These are phyloP conservation scores for Verticillium dahliae DNA, from an alignment of 2,329 filamentous ascomycete species.

Conservation along the genomic window DNA sequence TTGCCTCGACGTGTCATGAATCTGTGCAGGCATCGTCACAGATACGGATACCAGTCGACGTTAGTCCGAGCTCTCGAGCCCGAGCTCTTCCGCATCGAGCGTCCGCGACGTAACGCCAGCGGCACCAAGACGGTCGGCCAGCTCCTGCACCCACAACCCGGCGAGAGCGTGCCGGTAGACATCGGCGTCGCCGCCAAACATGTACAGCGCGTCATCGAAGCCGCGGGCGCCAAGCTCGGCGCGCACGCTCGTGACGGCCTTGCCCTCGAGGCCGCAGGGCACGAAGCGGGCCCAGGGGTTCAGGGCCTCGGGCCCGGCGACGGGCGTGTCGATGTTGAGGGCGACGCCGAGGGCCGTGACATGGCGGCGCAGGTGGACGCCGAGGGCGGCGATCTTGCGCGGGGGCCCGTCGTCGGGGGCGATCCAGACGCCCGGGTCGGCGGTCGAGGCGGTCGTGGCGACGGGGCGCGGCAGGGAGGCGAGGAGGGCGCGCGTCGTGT, in stretches of 20 bases:
- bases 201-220: not conserved
- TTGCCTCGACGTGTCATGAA: too few relatives aligned
- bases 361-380: slow-evolving; percentile 82
- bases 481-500: slow-evolving; percentile 64
- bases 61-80: not conserved
- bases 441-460: slow-evolving; percentile 50
- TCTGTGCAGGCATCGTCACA: too few relatives aligned
- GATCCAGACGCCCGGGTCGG: slow-evolving; percentile 84
- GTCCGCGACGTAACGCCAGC: not conserved
- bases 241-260: slow-evolving; percentile 68
- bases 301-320: slow-evolving; percentile 22
- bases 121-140: slow-evolving; percentile 6
- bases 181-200: not conserved
- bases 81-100: not conserved
- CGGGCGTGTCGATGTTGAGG: slow-evolving; percentile 64
- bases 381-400: slow-evolving; percentile 82
- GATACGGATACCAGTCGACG: too few relatives aligned
- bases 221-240: slow-evolving; percentile 33
- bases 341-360: slow-evolving; percentile 81
- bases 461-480: slow-evolving; percentile 41
- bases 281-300: slow-evolving; percentile 67
- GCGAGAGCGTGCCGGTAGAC: slow-evolving; percentile 5
- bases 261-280: slow-evolving; percentile 81
- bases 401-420: slow-evolving; percentile 19
- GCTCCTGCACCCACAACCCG: slow-evolving; percentile 7